phyloP scores from a whole-genome alignment of 1,284 basidiomycete species.

The Ceratobasidium papillatum region DNA sequence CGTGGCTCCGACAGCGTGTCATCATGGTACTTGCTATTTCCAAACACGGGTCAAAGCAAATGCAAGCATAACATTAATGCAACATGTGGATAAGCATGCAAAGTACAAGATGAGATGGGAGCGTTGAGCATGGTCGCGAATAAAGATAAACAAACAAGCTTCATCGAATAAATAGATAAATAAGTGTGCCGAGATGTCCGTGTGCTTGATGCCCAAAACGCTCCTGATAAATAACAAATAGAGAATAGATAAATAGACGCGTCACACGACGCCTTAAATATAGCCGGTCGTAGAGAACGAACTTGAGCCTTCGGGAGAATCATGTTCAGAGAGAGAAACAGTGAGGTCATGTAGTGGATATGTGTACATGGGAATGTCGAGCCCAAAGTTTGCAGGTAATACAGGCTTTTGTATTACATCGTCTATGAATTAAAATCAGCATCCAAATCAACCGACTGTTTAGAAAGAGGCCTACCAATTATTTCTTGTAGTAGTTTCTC shows the following conservation, averaged over 20 bases:
- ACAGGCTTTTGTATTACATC: slow-evolving; percentile 41
- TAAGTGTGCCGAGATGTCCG: slow-evolving; percentile 18
- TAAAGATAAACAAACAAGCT: slow-evolving; percentile 24
- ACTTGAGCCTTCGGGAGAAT: slow-evolving; percentile 36
- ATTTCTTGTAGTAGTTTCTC: slow-evolving; percentile 80
- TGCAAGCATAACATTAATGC: slow-evolving; percentile 27
- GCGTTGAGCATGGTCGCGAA: slow-evolving; percentile 39
- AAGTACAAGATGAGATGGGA: slow-evolving; percentile 19
- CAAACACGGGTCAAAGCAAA: slow-evolving; percentile 2
- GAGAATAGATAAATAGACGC: slow-evolving; percentile 37
- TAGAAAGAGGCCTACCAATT: slow-evolving; percentile 53
- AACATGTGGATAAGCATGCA: slow-evolving; percentile 11
- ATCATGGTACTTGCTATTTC: slow-evolving; percentile 26
- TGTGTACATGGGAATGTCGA: slow-evolving; percentile 40
- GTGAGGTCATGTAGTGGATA: slow-evolving; percentile 36
- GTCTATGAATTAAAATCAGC: neutral
- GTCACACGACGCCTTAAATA: slow-evolving; percentile 21
- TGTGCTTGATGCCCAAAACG: slow-evolving; percentile 37
- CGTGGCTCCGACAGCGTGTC: neutral
- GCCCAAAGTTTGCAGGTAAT: slow-evolving; percentile 40
- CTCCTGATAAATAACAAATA: slow-evolving; percentile 13
- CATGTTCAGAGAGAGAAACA: slow-evolving; percentile 34
- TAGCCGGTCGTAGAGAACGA: slow-evolving; percentile 33
- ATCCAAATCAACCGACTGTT: neutral
- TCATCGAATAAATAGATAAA: slow-evolving; percentile 23